Conservation (phyloP, 495 filamentous ascomycete genomes). For the Zalerion maritima region DNA sequence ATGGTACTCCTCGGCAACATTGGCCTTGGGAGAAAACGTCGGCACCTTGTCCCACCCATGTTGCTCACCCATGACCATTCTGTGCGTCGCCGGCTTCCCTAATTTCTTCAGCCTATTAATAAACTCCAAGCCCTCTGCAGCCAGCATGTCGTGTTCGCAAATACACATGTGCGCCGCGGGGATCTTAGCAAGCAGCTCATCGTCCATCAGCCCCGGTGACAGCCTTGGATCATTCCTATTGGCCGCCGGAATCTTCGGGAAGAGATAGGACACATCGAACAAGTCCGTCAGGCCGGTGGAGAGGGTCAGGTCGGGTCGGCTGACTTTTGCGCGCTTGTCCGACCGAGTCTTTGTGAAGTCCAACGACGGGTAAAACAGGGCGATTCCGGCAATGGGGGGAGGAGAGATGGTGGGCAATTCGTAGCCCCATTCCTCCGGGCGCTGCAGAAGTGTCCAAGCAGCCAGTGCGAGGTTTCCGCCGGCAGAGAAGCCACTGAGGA, state of each 20-base stretch:
- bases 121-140: constrained; percentile 60
- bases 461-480: constrained; percentile 80
- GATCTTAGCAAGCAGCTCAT: constrained; percentile 24
- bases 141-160: constrained; percentile 86
- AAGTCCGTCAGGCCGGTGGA: constrained; percentile 61
- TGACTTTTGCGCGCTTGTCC: constrained; percentile 46
- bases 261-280: constrained; percentile 76
- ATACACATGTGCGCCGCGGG: constrained; percentile 47
- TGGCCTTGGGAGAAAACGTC: constrained; percentile 16
- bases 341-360: constrained; percentile 69
- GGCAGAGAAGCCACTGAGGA: constrained; percentile 71
- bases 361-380: constrained; percentile 72
- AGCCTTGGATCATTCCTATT: constrained; percentile 20
- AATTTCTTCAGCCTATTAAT: constrained; percentile 42
- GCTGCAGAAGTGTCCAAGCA: constrained; percentile 20
- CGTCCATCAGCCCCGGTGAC: constrained; percentile 24
- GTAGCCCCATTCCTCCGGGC: constrained; percentile 45
- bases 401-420: constrained; percentile 12
- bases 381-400: constrained; percentile 22
- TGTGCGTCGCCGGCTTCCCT: constrained; percentile 52
- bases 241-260: constrained; percentile 23
- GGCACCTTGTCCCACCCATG: constrained; percentile 86
- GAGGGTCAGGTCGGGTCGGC: constrained; percentile 56
- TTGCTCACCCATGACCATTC: constrained; percentile 53
- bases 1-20: constrained; percentile 10